Base-by-base conservation (phyloP, 2,329 filamentous ascomycete species). In the Nannizziopsis barbatae region DNA sequence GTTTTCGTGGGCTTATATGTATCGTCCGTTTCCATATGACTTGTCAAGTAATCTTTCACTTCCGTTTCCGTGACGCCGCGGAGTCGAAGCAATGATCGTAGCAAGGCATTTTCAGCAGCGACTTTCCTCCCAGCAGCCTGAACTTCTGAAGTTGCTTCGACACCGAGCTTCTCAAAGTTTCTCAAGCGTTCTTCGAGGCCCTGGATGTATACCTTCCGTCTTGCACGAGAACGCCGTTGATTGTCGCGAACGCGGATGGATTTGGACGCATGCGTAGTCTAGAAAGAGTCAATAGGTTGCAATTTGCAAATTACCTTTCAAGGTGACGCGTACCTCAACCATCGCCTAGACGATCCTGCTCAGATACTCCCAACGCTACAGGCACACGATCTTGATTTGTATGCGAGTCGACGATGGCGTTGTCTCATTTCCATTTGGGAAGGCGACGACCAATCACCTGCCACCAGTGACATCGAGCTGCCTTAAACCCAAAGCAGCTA, bases 221-320 rank as follows among this genome's bases (percentile, higher is more conserved):
- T 75, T 40, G 82, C 82, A 46, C 84, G 79, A n/a, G 81, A 86
- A 53, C 83, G 79, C 49, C 84, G 75, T 62, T 88, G 84, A 58
- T 88, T 89, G 58, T 88, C 81, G 54, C 84, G 76, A 55, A 87
- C 81, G 50, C 83, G 80, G 48, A 73, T 71, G 33, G 45, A 45
- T 32, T 47, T 47, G 11, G 37, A n/a, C 2, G 18, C 31, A 4
- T 37, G 27, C 37, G 18, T n/a, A 8, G 30, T 2, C 45, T 47
- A 27, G 6, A 39, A 12, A 30, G 8, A 38, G 43, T 30, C 7
- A 30, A 14, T 6, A 30, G 31, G 18, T 18, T 11, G 1, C 2
- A 10, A 12, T 31, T 8, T 43, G 11, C 11, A 11, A 5, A 45
- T 15, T 11, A 17, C 18, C 6, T 18, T 11, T 11, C n/a, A n/a